phyloP scores from a whole-genome alignment of 768 basidiomycete species.

The Trametes coccinea region DNA sequence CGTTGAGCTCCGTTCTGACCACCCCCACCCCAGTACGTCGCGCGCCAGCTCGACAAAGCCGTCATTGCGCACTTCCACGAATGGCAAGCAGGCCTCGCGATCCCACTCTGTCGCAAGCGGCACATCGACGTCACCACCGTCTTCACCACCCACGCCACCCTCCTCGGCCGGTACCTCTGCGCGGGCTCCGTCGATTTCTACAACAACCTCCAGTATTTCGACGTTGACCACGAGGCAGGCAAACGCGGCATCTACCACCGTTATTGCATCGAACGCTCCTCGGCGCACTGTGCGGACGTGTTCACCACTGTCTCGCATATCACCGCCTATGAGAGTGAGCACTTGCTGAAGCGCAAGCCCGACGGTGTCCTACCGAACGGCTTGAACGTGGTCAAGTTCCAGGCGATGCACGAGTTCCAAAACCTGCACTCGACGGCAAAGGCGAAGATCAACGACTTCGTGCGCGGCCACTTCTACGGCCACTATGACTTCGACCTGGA shows the following conservation, averaged over 20 bases:
- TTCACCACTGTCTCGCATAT: slow-evolving; percentile 99
- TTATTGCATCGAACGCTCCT: slow-evolving; percentile 96
- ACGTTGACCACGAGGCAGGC: slow-evolving; percentile 98
- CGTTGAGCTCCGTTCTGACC: neutral
- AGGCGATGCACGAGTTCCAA: slow-evolving; percentile 99
- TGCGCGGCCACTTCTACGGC: slow-evolving; percentile 97
- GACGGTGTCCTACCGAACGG: slow-evolving; percentile 98
- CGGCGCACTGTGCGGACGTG: slow-evolving; percentile 94
- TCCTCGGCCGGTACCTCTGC: slow-evolving; percentile 97
- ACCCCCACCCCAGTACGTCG: slow-evolving; percentile 58
- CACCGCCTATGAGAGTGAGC: slow-evolving; percentile 96
- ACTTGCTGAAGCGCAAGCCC: slow-evolving; percentile 94
- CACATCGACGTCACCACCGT: slow-evolving; percentile 98
- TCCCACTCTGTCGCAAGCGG: slow-evolving; percentile 91
- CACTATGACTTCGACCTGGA: slow-evolving; percentile 96
- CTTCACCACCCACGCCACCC: slow-evolving; percentile 97
- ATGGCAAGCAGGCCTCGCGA: slow-evolving; percentile 98
- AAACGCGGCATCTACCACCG: slow-evolving; percentile 98
- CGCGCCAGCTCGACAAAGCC: slow-evolving; percentile 78
- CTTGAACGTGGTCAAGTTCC: slow-evolving; percentile 97
- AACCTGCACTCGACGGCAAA: slow-evolving; percentile 92
- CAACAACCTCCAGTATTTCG: slow-evolving; percentile 99
- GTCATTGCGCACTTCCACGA: slow-evolving; percentile 99
- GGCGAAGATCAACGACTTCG: slow-evolving; percentile 98
- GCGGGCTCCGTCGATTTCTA: slow-evolving; percentile 99